phyloP scores from a whole-genome alignment of 1,139 yeast species.

The Maudiozyma humilis region DNA sequence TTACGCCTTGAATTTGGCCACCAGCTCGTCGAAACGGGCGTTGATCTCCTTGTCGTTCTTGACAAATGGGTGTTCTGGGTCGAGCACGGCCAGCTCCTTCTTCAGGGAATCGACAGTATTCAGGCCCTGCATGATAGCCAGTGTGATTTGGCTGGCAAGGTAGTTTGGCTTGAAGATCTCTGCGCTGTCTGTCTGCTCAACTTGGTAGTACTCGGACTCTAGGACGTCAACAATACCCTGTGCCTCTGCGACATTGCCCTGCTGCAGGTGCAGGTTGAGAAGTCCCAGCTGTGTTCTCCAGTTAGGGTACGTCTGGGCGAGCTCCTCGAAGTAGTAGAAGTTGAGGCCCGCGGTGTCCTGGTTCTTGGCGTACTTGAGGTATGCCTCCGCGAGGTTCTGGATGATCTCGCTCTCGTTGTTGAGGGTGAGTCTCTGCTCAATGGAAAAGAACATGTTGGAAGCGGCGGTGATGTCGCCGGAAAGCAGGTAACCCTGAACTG shows the following conservation, averaged over 20 bases:
- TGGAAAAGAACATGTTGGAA: constrained; percentile 15
- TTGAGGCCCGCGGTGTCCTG: constrained; percentile 27
- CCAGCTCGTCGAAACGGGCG: constrained; percentile 45
- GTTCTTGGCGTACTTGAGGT: constrained; percentile 27
- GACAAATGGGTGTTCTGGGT: constrained; percentile 42
- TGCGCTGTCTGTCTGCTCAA: constrained; percentile 23
- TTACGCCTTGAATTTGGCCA: constrained; percentile 37
- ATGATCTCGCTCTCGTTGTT: constrained; percentile 31
- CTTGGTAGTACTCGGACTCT: constrained; percentile 26
- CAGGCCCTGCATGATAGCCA: constrained; percentile 42
- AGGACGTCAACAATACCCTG: constrained; percentile 31
- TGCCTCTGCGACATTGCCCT: constrained; percentile 38
- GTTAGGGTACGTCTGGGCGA: constrained; percentile 31
- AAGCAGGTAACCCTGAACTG: constrained; percentile 26
- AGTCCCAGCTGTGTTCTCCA: constrained; percentile 35
- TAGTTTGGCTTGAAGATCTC: constrained; percentile 35
- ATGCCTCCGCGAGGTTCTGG: constrained; percentile 29
- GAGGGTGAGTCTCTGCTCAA: constrained; percentile 23
- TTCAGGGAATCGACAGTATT: constrained; percentile 36
- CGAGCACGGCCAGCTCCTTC: constrained; percentile 35
- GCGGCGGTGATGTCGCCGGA: constrained; percentile 23
- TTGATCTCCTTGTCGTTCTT: constrained; percentile 41
- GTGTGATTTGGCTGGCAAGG: constrained; percentile 47
- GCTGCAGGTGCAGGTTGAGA: constrained; percentile 35
- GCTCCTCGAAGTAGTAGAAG: constrained; percentile 31